These are phyloP conservation scores for Chalciporus sp. DNA, from an alignment of 1,284 basidiomycete genomes.

Conservation along the genomic window DNA sequence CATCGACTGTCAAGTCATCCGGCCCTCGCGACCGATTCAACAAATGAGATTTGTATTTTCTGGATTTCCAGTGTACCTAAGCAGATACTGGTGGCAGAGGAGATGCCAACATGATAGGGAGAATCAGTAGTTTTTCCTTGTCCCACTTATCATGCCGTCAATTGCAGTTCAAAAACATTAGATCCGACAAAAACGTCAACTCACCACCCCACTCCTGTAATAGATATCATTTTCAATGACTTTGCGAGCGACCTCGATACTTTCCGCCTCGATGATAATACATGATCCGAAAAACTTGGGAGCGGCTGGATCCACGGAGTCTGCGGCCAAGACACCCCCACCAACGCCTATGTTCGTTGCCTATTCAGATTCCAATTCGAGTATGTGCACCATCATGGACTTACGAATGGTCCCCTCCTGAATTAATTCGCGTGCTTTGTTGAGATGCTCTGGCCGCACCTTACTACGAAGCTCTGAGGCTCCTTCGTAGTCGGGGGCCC, in stretches of 20 bases:
- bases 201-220: conserved; percentile 56
- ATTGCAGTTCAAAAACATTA: conserved; percentile 1
- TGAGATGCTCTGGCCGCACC: conserved; percentile 50
- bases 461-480: conserved; percentile 46
- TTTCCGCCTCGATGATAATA: conserved; percentile 51
- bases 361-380: conserved; percentile 10
- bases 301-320: conserved; percentile 37
- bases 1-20: not conserved
- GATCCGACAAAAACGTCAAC: conserved; percentile 23
- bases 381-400: conserved; percentile 4
- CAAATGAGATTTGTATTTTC: not conserved
- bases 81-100: conserved; percentile 8
- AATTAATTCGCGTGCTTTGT: conserved; percentile 35
- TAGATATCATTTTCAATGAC: conserved; percentile 55
- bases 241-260: conserved; percentile 46
- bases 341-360: conserved; percentile 40
- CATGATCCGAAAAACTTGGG: conserved; percentile 52
- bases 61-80: not conserved
- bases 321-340: conserved; percentile 46
- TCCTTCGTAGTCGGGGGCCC: conserved; percentile 54
- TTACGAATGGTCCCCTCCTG: conserved; percentile 41
- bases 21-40: not conserved
- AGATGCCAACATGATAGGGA: conserved; percentile 35
- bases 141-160: conserved; percentile 35
- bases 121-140: conserved; percentile 43